phyloP scores from a whole-genome alignment of 2,329 filamentous ascomycete genomes.

The Monosporascus cannonballus region DNA sequence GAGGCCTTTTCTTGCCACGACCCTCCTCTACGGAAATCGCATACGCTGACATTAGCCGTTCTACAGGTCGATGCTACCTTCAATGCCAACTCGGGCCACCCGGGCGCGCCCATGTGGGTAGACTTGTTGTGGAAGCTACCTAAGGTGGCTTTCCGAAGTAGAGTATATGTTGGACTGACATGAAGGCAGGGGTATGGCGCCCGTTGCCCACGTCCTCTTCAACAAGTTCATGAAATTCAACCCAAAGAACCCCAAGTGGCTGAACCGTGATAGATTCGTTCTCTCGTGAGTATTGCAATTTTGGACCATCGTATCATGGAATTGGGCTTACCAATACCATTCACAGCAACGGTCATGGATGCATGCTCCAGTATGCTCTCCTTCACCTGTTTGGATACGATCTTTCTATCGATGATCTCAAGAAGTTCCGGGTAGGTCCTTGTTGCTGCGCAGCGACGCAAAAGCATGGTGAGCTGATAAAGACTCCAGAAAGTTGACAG shows the following conservation, averaged over 20 bases:
- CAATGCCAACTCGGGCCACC: conserved; percentile 95
- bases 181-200: conserved; percentile 67
- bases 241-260: conserved; percentile 96
- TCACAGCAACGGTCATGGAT: conserved; percentile 89
- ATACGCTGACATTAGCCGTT: conserved; percentile 14
- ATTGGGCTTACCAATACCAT: conserved; percentile 7
- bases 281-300: conserved; percentile 72
- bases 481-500: conserved; percentile 43
- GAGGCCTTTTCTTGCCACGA: conserved; percentile 6
- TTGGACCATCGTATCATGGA: not conserved
- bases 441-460: not conserved
- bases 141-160: conserved; percentile 3
- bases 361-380: conserved; percentile 98
- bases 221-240: conserved; percentile 99
- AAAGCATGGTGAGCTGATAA: conserved; percentile 8
- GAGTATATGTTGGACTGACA: conserved; percentile 8
- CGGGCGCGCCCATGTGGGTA: conserved; percentile 88
- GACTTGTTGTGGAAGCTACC: not conserved
- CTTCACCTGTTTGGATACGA: conserved; percentile 94
- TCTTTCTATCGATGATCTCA: conserved; percentile 83
- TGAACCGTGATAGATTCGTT: conserved; percentile 97
- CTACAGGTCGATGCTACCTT: conserved; percentile 91
- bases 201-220: conserved; percentile 92
- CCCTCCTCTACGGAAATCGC: conserved; percentile 2
- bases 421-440: conserved; percentile 81